Evolutionary conservation across 2,329 filamentous ascomycete genomes (phyloP).

Genomic region (Colletotrichum sp.): DNA sequence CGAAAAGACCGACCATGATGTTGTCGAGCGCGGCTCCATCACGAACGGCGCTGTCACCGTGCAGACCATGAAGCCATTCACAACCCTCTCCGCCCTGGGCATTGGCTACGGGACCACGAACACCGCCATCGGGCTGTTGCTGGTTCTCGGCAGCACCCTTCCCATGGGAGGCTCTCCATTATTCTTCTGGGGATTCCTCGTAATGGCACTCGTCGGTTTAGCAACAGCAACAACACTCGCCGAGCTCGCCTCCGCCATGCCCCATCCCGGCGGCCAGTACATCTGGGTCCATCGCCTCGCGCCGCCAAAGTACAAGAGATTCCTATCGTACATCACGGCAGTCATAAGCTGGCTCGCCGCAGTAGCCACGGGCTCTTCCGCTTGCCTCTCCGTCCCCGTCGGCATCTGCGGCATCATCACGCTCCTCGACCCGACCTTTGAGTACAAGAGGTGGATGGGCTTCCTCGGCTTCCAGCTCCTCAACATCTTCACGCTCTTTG

Average conservation of each 20-base stretch:
- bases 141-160: conserved; percentile 24
- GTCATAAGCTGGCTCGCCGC: conserved; percentile 30
- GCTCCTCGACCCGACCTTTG: conserved; percentile 26
- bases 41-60: conserved; percentile 21
- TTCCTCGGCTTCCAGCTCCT: conserved; percentile 29
- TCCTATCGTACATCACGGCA: conserved; percentile 25
- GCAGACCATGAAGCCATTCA: conserved; percentile 35
- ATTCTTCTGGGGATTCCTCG: conserved; percentile 29
- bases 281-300: conserved; percentile 29
- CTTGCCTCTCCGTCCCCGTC: conserved; percentile 26
- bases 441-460: conserved; percentile 29
- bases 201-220: conserved; percentile 26
- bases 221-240: conserved; percentile 28
- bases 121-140: conserved; percentile 25
- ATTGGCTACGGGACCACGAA: conserved; percentile 30
- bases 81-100: conserved; percentile 28
- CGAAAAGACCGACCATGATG: neutral
- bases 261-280: conserved; percentile 31
- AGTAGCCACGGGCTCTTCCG: conserved; percentile 26
- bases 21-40: neutral
- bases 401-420: conserved; percentile 25
- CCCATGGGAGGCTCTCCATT: conserved; percentile 27
- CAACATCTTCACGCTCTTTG: conserved; percentile 23
- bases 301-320: conserved; percentile 8
- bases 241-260: conserved; percentile 31